Evolutionary conservation across 257 asterid genomes (phyloP).

Genomic region (Verbascum thapsus): DNA sequence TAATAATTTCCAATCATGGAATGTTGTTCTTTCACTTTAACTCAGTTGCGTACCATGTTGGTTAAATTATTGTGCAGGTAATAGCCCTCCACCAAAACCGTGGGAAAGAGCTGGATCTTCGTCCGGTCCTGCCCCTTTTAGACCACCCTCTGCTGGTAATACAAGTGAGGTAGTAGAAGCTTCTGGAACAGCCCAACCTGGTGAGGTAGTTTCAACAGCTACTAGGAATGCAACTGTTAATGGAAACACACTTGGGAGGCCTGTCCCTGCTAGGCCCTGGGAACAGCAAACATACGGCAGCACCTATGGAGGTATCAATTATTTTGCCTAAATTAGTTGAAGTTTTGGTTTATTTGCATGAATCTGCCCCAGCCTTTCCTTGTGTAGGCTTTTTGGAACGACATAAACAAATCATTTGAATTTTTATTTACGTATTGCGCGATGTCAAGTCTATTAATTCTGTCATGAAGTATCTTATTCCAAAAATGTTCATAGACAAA

Average conservation of each 20-base stretch:
- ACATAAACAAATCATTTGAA: neutral
- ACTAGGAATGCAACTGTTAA: constrained; percentile 48
- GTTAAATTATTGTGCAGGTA: constrained; percentile 42
- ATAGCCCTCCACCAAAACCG: constrained; percentile 76
- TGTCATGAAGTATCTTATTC: neutral
- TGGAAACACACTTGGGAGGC: constrained; percentile 62
- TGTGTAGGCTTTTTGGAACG: neutral
- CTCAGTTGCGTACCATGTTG: constrained; percentile 19
- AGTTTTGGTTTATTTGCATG: neutral
- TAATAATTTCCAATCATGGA: neutral
- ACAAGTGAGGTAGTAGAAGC: constrained; percentile 92
- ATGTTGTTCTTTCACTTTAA: neutral
- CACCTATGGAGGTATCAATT: constrained; percentile 65
- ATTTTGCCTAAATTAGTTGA: neutral
- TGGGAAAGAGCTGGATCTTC: constrained; percentile 90
- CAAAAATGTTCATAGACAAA: neutral
- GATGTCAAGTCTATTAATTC: neutral
- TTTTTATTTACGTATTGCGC: neutral
- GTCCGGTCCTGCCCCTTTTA: constrained; percentile 85
- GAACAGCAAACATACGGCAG: constrained; percentile 73
- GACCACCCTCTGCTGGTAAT: constrained; percentile 80
- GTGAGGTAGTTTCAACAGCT: constrained; percentile 74
- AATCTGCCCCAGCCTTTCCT: neutral
- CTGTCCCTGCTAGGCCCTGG: constrained; percentile 95
- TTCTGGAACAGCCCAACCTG: constrained; percentile 91